A percentile compares a stretch with the other conserved stretches of the same genome.
These are phyloP conservation scores for Fagus crenata DNA, from an alignment of 306 rosid genomes.

Conservation along the genomic window DNA sequence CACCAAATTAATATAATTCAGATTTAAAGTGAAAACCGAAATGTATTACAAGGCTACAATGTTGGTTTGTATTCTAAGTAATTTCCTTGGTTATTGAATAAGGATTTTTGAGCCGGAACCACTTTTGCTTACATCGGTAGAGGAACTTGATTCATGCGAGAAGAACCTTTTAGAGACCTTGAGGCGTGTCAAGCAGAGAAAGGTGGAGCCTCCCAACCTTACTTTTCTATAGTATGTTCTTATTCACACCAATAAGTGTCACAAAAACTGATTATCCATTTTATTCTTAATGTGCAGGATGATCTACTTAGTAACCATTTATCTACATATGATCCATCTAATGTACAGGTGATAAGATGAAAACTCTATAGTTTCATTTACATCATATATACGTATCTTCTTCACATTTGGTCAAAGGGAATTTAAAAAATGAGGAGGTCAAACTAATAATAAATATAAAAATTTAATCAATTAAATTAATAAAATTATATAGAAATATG, in stretches of 20 bases:
- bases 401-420: no score
- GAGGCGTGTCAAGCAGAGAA: conserved; percentile 63
- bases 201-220: conserved; percentile 37
- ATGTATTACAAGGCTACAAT: no score
- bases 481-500: no score
- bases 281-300: conserved; percentile 35
- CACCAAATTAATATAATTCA: neutral
- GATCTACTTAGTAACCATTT: conserved; percentile 49
- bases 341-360: conserved; percentile 54
- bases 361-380: neutral
- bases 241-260: neutral
- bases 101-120: conserved; percentile 77
- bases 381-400: no score
- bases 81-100: conserved; percentile 1
- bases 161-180: conserved; percentile 58
- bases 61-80: neutral
- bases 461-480: no score
- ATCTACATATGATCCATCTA: conserved; percentile 55
- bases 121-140: conserved; percentile 53
- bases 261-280: neutral
- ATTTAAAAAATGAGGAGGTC: no score
- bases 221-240: neutral
- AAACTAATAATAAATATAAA: no score
- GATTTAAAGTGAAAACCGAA: no score
- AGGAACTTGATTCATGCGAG: conserved; percentile 64